phyloP scores from a whole-genome alignment of 108 stramenopile species.

The Pseudonitzschia multistriata region DNA sequence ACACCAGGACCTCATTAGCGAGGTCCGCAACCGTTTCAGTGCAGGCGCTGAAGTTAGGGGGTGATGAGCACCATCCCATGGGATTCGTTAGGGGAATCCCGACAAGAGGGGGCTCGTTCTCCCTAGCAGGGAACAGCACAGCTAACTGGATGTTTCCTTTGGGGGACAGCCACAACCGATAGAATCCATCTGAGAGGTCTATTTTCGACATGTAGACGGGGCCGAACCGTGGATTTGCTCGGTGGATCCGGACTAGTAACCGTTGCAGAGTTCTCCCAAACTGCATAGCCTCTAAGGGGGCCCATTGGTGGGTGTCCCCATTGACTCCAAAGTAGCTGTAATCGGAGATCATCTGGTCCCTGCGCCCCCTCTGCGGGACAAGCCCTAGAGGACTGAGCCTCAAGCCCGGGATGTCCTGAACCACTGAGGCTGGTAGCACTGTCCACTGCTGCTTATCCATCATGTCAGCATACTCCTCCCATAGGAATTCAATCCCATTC shows the following conservation, averaged over 20 bases:
- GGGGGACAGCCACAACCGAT: conserved; percentile 18
- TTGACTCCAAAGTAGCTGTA: conserved; percentile 30
- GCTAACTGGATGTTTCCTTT: conserved; percentile 32
- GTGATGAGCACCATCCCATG: neutral
- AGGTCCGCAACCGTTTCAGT: neutral
- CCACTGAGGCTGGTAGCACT: conserved; percentile 18
- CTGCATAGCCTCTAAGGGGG: conserved; percentile 25
- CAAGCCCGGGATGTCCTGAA: conserved; percentile 12
- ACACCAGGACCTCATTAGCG: neutral
- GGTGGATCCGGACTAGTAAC: conserved; percentile 18
- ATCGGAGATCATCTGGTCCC: conserved; percentile 23
- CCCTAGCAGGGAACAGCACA: conserved; percentile 21
- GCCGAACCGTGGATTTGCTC: conserved; percentile 17
- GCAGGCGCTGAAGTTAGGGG: too few relatives aligned
- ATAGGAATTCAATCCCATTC: neutral
- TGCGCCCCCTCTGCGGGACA: conserved; percentile 31
- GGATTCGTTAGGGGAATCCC: too few relatives aligned
- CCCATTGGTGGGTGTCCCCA: neutral
- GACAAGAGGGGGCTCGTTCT: neutral
- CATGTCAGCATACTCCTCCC: conserved; percentile 4
- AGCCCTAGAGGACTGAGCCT: conserved; percentile 30
- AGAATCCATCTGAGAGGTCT: conserved; percentile 24
- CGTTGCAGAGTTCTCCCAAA: conserved; percentile 34
- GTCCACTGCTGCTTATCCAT: conserved; percentile 15
- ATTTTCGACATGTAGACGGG: conserved; percentile 22